Evolutionary conservation across 257 asterid genomes (phyloP).

Genomic region (Capsicum pubescens): DNA sequence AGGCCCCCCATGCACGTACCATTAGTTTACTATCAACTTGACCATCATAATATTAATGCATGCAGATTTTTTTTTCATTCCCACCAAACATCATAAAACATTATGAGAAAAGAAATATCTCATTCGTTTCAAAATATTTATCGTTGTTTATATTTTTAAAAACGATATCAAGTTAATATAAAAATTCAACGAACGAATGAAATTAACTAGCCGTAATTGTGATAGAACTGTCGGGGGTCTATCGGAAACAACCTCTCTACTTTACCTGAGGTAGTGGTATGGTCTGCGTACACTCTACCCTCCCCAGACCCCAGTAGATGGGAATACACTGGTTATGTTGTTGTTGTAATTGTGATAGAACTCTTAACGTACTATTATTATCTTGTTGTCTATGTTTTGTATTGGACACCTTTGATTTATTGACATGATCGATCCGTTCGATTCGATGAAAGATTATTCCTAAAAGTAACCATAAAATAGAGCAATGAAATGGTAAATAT

Average conservation of each 20-base stretch:
- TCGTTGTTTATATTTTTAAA: neutral
- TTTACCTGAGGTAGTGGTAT: too few species aligned
- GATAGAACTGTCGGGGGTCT: too few species aligned
- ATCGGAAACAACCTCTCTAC: too few species aligned
- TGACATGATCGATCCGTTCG: neutral
- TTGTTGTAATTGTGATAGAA: neutral
- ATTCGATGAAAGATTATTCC: neutral
- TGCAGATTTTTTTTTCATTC: neutral
- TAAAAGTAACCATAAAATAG: too few species aligned
- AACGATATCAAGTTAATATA: neutral
- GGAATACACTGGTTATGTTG: too few species aligned
- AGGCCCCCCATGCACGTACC: neutral
- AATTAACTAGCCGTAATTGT: too few species aligned
- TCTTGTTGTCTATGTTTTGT: neutral
- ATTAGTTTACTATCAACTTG: constrained; percentile 12
- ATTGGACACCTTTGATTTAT: neutral
- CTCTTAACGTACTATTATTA: neutral
- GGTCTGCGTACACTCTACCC: too few species aligned
- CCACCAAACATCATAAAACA: neutral
- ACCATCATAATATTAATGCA: neutral
- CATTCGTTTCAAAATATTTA: neutral
- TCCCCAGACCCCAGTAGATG: too few species aligned
- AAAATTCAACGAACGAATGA: neutral
- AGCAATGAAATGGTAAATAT: too few species aligned
- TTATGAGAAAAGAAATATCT: neutral